Conservation (phyloP, 2,329 filamentous ascomycete species). For the Ophiocordyceps robertsii region DNA sequence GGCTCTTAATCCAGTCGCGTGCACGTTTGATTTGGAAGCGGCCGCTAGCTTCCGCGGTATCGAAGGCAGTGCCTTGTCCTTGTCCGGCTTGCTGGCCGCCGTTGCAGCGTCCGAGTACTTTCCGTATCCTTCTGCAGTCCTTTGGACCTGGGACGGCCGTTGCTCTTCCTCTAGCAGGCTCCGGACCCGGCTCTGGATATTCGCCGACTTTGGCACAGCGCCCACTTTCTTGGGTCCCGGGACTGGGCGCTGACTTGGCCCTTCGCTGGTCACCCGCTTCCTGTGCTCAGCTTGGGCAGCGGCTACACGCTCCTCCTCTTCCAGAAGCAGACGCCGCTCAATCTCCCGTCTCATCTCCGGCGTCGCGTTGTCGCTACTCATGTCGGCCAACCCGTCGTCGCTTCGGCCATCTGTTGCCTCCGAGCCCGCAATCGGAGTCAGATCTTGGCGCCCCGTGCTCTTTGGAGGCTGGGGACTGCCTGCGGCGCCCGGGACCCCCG, state of each 20-base stretch:
- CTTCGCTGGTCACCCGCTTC: constrained; percentile 48
- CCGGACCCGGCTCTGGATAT: constrained; percentile 85
- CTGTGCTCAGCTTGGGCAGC: constrained; percentile 82
- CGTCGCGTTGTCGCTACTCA: constrained; percentile 58
- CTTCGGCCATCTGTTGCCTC: constrained; percentile 48
- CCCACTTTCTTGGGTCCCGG: constrained; percentile 41
- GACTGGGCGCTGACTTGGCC: constrained; percentile 20
- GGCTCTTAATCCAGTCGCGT: constrained; percentile 10
- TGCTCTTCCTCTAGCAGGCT: constrained; percentile 69
- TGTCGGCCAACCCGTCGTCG: constrained; percentile 48
- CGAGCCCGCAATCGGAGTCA: constrained; percentile 64
- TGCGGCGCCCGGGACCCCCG: constrained; percentile 12
- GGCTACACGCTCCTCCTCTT: constrained; percentile 84
- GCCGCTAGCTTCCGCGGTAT: constrained; percentile 38
- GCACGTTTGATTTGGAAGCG: constrained; percentile 15
- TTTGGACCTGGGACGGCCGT: constrained; percentile 40
- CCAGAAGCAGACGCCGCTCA: constrained; percentile 65
- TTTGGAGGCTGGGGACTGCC: constrained; percentile 36
- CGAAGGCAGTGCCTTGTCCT: constrained; percentile 27
- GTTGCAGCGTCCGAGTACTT: constrained; percentile 55
- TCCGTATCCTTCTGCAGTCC: constrained; percentile 81
- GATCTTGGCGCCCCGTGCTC: constrained; percentile 31
- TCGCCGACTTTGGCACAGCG: constrained; percentile 54
- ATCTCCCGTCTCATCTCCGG: constrained; percentile 85
- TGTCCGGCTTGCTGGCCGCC: constrained; percentile 21